Evolutionary conservation across 2,329 filamentous ascomycete species (phyloP).

Genomic region (Podosphaera fusca): DNA sequence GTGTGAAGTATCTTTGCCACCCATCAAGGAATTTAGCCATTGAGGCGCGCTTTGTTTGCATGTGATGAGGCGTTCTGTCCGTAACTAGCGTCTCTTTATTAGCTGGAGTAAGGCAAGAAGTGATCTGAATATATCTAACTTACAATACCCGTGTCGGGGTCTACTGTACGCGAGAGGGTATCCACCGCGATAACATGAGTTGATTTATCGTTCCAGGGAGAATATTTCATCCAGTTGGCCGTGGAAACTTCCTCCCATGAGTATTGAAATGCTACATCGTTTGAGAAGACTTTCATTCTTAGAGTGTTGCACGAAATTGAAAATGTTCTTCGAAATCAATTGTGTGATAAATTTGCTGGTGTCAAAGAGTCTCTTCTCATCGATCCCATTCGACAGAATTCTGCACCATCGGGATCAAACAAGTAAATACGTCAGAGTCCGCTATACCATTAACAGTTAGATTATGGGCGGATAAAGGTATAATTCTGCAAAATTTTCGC

Average conservation of each 20-base stretch:
- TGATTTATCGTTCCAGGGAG: slow-evolving; percentile 97
- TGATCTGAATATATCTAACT: slow-evolving; percentile 15
- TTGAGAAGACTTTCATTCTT: slow-evolving; percentile 87
- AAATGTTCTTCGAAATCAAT: no score
- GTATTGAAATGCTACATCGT: slow-evolving; percentile 78
- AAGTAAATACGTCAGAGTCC: no score
- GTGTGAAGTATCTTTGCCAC: slow-evolving; percentile 57
- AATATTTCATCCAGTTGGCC: slow-evolving; percentile 97
- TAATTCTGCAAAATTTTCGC: no score
- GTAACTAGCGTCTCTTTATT: slow-evolving; percentile 24
- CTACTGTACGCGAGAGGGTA: slow-evolving; percentile 53
- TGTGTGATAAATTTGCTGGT: no score
- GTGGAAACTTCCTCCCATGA: slow-evolving; percentile 97
- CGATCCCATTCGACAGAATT: no score
- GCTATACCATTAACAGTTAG: no score
- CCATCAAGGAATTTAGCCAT: slow-evolving; percentile 62
- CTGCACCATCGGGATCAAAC: no score
- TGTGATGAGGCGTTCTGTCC: slow-evolving; percentile 46
- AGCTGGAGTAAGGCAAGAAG: not conserved
- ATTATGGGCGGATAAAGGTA: no score
- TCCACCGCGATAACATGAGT: slow-evolving; percentile 91
- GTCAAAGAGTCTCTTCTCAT: no score
- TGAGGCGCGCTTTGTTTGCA: slow-evolving; percentile 46
- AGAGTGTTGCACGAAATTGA: no score
- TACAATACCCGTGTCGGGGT: slow-evolving; percentile 42